A percentile compares a stretch with the other conserved stretches of the same genome.
These are phyloP conservation scores for Rickenella mellea DNA, from an alignment of 768 basidiomycete species.

Conservation along the genomic window DNA sequence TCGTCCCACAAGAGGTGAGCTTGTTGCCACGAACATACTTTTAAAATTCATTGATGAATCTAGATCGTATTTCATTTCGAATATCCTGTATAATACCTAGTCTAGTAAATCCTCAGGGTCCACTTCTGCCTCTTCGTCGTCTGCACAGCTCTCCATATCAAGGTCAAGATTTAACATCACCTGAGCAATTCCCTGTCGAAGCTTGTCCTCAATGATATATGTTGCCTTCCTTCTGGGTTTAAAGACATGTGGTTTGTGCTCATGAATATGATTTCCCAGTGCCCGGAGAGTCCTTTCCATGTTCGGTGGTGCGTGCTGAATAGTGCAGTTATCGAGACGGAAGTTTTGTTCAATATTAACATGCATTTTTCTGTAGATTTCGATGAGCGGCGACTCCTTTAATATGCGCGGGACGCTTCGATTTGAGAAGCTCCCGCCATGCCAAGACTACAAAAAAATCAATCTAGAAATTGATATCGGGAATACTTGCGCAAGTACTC, in stretches of 20 bases:
- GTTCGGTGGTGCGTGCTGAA: constrained; percentile 17
- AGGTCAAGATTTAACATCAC: too few relatives aligned
- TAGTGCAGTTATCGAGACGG: constrained; percentile 15
- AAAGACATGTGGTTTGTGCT: constrained; percentile 7
- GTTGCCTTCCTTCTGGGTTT: constrained; percentile 6
- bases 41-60: too few relatives aligned
- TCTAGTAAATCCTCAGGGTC: too few relatives aligned
- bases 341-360: constrained; percentile 11
- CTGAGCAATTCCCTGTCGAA: constrained; percentile 7
- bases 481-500: constrained; percentile 1
- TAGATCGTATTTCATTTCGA: too few relatives aligned
- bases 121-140: too few relatives aligned
- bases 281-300: constrained; percentile 17
- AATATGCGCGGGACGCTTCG: constrained; percentile 7
- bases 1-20: too few relatives aligned
- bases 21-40: too few relatives aligned
- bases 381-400: constrained; percentile 10
- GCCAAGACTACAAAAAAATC: constrained; percentile 15
- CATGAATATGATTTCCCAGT: constrained; percentile 9
- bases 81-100: too few relatives aligned
- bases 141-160: too few relatives aligned
- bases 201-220: constrained; percentile 12
- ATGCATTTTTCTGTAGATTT: constrained; percentile 6
- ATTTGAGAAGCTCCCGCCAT: constrained; percentile 25
- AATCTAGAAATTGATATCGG: neutral